Evolutionary conservation across 2,329 filamentous ascomycete species (phyloP), one percentile per base, ranked within the genome.

Genomic region (Dothideomycetes sp.): DNA sequence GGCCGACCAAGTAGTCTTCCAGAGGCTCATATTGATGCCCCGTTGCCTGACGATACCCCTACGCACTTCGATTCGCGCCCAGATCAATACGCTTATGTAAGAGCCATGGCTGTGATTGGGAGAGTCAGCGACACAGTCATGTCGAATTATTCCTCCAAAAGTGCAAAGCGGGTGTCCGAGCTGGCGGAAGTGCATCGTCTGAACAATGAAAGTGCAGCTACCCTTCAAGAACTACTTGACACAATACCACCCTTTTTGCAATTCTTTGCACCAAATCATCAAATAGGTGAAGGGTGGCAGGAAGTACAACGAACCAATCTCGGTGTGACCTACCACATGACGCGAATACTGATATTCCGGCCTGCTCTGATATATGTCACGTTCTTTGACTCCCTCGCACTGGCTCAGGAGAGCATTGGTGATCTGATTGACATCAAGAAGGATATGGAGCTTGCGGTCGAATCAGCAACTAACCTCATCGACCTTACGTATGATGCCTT

Each of bases 361-460:
- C 40, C 40, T 3, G 34, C 40, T n/a, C 17, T 42, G 12, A 24
- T 42, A 11, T 42, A 42, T 12, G 35, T 34, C n/a, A 37, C 40
- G 2, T 42, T 42, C 22, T 42, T 42, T 22, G 35, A 37, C 1
- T 42, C 40, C 3, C 31, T 24, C 22, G 19, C 30, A 11, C 35
- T 32, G 15, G 40, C 40, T 1, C 40, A 42, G n/a, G 40, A 37
- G 3, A 42, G 40, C n/a, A 42, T 42, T 9, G 40, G 40, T 5
- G 35, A 37, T 11, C 34, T 19, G 8, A 42, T 42, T 15, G 35
- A 42, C 24, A 37, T 42, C 9, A 29, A 38, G 22, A 27, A 19
- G 15, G 30, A 38, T 31, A 42, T 42, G 18, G n/a, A 42, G 14
- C 22, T 15, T 15, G 32, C 40, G 2, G 30, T 42, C 4, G 22